These are phyloP conservation scores for Microbotryum scabiosae DNA, from an alignment of 1,284 basidiomycete species.

Conservation along the genomic window DNA sequence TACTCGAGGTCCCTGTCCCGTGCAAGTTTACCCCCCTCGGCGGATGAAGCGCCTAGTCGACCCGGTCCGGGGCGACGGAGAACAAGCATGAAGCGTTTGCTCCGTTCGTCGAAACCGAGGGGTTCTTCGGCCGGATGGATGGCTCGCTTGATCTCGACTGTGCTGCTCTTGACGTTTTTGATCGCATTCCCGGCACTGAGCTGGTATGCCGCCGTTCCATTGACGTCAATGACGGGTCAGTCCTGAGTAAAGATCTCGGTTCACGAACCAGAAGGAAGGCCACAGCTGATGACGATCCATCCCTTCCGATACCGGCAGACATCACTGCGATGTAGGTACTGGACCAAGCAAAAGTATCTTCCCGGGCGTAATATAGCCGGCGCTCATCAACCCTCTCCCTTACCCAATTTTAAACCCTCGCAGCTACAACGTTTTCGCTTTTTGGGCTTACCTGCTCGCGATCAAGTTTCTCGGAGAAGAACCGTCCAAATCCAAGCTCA, in stretches of 20 bases:
- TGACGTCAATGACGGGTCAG: constrained; percentile 26
- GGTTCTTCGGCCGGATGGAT: constrained; percentile 3
- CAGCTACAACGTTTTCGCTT: background rate
- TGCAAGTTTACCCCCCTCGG: background rate
- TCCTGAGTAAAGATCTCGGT: no score
- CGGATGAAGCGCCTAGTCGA: constrained; percentile 1
- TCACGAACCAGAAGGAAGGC: no score
- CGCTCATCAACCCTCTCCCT: no score
- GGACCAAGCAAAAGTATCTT: no score
- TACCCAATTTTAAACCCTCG: no score
- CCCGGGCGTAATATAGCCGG: no score
- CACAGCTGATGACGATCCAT: background rate
- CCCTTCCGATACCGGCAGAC: background rate
- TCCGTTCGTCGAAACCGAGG: background rate
- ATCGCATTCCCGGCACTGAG: constrained; percentile 31
- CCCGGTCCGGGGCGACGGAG: constrained; percentile 3
- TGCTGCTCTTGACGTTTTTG: constrained; percentile 22
- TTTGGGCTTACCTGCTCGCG: constrained; percentile 35
- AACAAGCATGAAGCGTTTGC: constrained; percentile 8
- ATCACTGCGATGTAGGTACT: background rate
- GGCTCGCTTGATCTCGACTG: constrained; percentile 12
- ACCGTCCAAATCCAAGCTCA: constrained; percentile 52
- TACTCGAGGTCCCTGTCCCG: constrained; percentile 2
- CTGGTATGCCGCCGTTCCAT: constrained; percentile 33
- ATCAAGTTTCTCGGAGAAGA: constrained; percentile 29